Evolutionary conservation across 495 filamentous ascomycete genomes (phyloP).

Genomic region (Tuber melanosporum): DNA sequence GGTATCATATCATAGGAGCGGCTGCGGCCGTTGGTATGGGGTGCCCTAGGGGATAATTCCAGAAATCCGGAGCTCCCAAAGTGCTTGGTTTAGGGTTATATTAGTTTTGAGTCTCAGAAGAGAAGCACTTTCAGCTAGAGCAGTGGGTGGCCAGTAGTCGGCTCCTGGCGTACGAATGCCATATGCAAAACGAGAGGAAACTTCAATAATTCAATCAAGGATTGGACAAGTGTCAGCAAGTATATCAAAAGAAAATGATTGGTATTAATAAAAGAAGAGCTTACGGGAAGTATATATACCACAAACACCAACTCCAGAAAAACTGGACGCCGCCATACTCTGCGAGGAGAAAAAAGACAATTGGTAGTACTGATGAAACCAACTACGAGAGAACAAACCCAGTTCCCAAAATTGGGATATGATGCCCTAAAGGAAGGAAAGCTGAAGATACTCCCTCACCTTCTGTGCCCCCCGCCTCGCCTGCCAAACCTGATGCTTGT

Average conservation of each 20-base stretch:
- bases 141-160: not conserved
- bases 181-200: not conserved
- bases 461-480: conserved; percentile 44
- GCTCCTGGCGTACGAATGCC: not conserved
- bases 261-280: not conserved
- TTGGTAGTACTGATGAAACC: not conserved
- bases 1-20: not conserved
- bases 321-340: not conserved
- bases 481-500: conserved; percentile 66
- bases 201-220: not conserved
- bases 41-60: not conserved
- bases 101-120: not conserved
- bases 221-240: not conserved
- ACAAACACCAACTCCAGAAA: not conserved
- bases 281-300: conserved; percentile 4
- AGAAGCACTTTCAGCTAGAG: not conserved
- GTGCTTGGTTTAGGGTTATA: too few species aligned
- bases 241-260: not conserved
- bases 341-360: not conserved
- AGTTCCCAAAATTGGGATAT: not conserved
- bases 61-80: not conserved
- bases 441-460: not conserved
- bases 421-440: not conserved
- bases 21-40: not conserved
- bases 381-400: not conserved